Evolutionary conservation across 495 filamentous ascomycete genomes (phyloP).

Genomic region (Halenospora varia): DNA sequence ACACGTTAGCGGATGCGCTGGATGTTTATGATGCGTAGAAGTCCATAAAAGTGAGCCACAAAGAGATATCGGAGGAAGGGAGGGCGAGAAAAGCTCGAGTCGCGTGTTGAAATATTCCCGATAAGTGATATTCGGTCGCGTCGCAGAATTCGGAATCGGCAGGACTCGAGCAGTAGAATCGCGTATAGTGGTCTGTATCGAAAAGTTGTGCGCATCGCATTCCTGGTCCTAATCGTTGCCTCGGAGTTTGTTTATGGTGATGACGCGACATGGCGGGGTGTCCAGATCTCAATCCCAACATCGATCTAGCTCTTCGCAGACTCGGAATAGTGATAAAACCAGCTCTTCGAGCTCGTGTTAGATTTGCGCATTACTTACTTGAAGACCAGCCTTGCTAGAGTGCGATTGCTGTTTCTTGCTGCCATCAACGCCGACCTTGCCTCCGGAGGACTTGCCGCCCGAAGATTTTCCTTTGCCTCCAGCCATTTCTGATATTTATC

Average conservation of each 20-base stretch:
- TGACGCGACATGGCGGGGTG: constrained; percentile 27
- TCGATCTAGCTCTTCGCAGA: constrained; percentile 1
- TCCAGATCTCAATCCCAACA: neutral
- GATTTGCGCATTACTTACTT: constrained; percentile 64
- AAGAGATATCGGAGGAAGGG: too few species aligned
- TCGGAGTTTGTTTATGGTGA: neutral
- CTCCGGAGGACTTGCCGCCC: constrained; percentile 79
- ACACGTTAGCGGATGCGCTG: too few species aligned
- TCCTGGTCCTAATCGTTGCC: neutral
- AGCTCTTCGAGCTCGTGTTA: neutral
- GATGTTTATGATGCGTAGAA: too few species aligned
- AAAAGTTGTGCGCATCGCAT: constrained; percentile 6
- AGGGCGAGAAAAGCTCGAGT: too few species aligned
- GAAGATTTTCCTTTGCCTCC: constrained; percentile 94
- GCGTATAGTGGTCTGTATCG: neutral
- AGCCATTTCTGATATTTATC: constrained; percentile 51
- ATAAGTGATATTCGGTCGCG: too few species aligned
- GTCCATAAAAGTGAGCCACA: too few species aligned
- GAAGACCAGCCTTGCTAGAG: constrained; percentile 95
- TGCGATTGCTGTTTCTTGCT: constrained; percentile 96
- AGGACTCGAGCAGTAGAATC: neutral
- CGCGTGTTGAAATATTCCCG: too few species aligned
- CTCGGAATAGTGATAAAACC: neutral
- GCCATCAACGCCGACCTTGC: constrained; percentile 77
- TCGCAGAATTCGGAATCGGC: constrained; percentile 3